Base-by-base conservation (phyloP, 2,329 filamentous ascomycete genomes). In the Teratosphaeria zuluensis region DNA sequence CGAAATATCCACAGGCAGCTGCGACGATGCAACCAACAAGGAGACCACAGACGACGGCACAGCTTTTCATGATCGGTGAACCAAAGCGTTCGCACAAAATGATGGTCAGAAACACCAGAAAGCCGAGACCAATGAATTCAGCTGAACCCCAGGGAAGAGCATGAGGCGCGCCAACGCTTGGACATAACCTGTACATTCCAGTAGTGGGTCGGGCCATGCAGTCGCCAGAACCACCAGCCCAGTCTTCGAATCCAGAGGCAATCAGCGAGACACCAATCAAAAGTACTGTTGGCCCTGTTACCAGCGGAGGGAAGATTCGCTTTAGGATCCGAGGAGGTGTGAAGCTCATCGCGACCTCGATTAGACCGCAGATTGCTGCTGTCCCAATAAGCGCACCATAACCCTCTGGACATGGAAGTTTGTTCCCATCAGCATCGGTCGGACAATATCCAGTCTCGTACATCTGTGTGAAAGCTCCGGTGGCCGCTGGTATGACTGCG, bases 51-150 rank as follows among this genome's bases (percentile, higher is more conserved):
- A 92, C 83, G 33, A 92, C 88, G 14, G 86, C 85, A 7, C 84
- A 87, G 2, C 85, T 89, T 70, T 92, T 92, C 87, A 94, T 92
- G 64, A 94, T 87, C 0, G 90, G 89, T 0, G 88, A 82, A 1
- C 90, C 90, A 65, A 92, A 91, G 11, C 88, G 83, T 72, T 94
- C 89, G 70, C 87, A 89, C 12, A 92, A 70, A 61, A 94, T 86
- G 68, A 94, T 92, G 31, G 86, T 88, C 52, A 87, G 65, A 69
- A 92, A 92, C 3, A 92, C 89, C 52, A 84, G 84, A 75, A 94
- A 92, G 0, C 89, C 89, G 1, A 94, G 81, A 0, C 84, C 89
- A 4, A 94, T 82, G 64, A 87, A 90, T 72, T 94, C 86, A 1
- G 89, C 82, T 42, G 84, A 85, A 3, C 88, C 90, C 90, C 90